A percentile compares a stretch with the other conserved stretches of the same genome.
Evolutionary conservation across 106 monocot genomes (phyloP).

Genomic region (Alisma plantagoaquatica): DNA sequence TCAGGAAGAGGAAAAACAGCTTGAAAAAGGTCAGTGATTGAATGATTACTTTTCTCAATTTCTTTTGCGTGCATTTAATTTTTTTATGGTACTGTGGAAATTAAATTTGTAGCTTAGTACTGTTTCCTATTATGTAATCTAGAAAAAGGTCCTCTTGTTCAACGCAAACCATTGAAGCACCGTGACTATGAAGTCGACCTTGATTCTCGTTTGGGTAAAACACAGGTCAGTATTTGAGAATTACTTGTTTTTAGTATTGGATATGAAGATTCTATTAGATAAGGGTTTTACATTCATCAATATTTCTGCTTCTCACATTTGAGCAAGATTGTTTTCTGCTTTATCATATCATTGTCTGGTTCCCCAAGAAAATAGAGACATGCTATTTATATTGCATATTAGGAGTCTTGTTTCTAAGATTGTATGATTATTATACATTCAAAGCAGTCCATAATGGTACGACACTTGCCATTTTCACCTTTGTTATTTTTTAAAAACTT

Average conservation of each 20-base stretch:
- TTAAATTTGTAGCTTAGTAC: not conserved
- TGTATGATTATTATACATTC: too few species aligned
- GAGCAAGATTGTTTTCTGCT: not conserved
- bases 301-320: not conserved
- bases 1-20: slow-evolving; percentile 52
- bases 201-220: slow-evolving; percentile 88
- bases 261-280: too few species aligned
- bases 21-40: slow-evolving; percentile 49
- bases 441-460: too few species aligned
- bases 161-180: slow-evolving; percentile 90
- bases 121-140: slow-evolving; percentile 2
- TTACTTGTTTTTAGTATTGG: too few species aligned
- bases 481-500: too few species aligned
- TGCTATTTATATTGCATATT: not conserved
- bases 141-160: slow-evolving; percentile 74
- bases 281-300: not conserved
- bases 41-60: too few species aligned
- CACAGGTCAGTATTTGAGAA: slow-evolving; percentile 64
- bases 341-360: not conserved
- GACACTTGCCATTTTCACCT: too few species aligned
- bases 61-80: not conserved
- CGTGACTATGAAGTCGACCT: slow-evolving; percentile 96
- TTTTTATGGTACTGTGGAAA: not conserved
- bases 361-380: not conserved
- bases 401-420: not conserved